phyloP scores from a whole-genome alignment of 2,329 filamentous ascomycete species.

The Remersonia thermophila region DNA sequence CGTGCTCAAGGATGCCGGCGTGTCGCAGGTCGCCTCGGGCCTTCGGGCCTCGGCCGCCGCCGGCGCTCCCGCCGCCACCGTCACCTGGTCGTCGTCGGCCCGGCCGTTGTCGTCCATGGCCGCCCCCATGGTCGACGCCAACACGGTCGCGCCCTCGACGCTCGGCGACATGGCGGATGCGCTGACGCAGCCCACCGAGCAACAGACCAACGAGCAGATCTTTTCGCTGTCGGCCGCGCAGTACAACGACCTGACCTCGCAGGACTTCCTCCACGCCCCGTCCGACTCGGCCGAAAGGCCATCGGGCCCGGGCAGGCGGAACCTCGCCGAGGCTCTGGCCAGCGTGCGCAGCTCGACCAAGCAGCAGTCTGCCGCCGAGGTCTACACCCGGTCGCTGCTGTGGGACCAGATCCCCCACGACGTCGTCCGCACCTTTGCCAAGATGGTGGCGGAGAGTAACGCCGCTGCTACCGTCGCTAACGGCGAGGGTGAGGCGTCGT shows the following conservation, averaged over 20 bases:
- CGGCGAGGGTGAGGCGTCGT: conserved; percentile 31
- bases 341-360: conserved; percentile 64
- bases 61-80: conserved; percentile 29
- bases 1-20: conserved; percentile 69
- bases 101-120: conserved; percentile 29
- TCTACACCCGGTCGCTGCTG: conserved; percentile 83
- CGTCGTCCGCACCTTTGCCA: conserved; percentile 83
- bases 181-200: conserved; percentile 63
- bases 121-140: conserved; percentile 29
- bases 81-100: conserved; percentile 27
- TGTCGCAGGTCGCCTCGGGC: conserved; percentile 34
- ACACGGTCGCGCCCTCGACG: conserved; percentile 41
- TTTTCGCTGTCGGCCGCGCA: conserved; percentile 78
- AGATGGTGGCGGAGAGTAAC: conserved; percentile 72
- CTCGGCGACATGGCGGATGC: conserved; percentile 56
- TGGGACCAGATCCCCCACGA: conserved; percentile 91
- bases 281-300: conserved; percentile 33
- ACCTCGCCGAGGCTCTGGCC: conserved; percentile 68
- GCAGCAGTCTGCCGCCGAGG: conserved; percentile 60
- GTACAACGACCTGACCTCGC: conserved; percentile 72
- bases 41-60: conserved; percentile 38
- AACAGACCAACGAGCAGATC: conserved; percentile 78
- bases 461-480: conserved; percentile 23
- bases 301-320: conserved; percentile 54
- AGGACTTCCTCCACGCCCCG: conserved; percentile 56